A percentile compares a stretch with the other conserved stretches of the same genome.
phyloP scores from a whole-genome alignment of 176 grass and related monocot genomes.

The Tillandsia fasciculata region DNA sequence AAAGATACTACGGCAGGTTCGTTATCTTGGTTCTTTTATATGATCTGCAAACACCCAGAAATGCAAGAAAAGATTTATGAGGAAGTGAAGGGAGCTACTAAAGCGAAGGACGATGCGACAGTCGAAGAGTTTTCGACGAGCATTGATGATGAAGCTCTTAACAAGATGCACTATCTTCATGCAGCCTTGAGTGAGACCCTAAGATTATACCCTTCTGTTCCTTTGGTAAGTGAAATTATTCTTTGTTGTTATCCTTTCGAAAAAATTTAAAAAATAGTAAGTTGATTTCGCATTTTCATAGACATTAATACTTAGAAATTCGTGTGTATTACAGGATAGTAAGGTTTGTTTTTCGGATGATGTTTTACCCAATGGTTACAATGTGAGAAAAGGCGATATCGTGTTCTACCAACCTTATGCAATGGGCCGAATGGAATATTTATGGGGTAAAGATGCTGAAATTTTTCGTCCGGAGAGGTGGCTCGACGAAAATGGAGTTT shows the following conservation, averaged over 20 bases:
- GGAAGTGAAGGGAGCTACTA: slow-evolving; percentile 23
- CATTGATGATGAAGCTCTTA: slow-evolving; percentile 47
- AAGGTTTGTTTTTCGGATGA: slow-evolving; percentile 64
- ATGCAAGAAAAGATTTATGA: slow-evolving; percentile 36
- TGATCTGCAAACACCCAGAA: slow-evolving; percentile 48
- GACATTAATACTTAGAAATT: background rate
- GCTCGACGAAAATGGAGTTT: slow-evolving; percentile 36
- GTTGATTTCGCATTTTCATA: no score
- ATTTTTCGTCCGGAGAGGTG: slow-evolving; percentile 51
- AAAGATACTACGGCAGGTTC: slow-evolving; percentile 48
- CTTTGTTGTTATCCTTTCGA: no score
- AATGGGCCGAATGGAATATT: slow-evolving; percentile 57
- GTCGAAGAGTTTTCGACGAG: slow-evolving; percentile 32
- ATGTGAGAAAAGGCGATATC: slow-evolving; percentile 44
- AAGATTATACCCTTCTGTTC: slow-evolving; percentile 48
- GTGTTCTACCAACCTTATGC: slow-evolving; percentile 56
- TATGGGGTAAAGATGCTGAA: slow-evolving; percentile 54
- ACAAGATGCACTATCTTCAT: slow-evolving; percentile 65
- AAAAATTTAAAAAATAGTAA: no score
- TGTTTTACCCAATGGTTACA: slow-evolving; percentile 35
- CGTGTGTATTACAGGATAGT: slow-evolving; percentile 25
- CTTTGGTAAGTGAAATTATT: slow-evolving; percentile 19
- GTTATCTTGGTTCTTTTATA: slow-evolving; percentile 58
- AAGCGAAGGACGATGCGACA: slow-evolving; percentile 1
- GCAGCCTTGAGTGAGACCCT: slow-evolving; percentile 50